A percentile compares a stretch with the other conserved stretches of the same genome.
Evolutionary conservation across 345 rosid species (phyloP).

Genomic region (Boechera retrofracta): DNA sequence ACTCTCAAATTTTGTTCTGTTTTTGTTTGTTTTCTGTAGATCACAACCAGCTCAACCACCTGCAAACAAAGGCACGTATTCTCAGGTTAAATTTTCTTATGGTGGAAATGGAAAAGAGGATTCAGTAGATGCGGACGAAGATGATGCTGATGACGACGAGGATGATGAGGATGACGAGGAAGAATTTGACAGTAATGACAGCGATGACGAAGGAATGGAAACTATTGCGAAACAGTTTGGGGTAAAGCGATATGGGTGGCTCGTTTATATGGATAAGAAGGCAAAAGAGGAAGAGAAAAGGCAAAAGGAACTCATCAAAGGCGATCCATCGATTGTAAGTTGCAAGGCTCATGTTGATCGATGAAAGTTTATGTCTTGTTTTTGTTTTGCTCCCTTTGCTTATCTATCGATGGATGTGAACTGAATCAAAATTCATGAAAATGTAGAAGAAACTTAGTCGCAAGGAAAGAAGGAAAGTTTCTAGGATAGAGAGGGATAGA

Average conservation of each 20-base stretch:
- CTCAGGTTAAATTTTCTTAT: constrained; percentile 95
- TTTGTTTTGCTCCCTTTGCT: constrained; percentile 17
- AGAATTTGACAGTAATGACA: constrained; percentile 91
- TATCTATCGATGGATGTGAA: constrained; percentile 12
- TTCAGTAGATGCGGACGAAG: constrained; percentile 61
- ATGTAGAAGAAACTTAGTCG: constrained; percentile 92
- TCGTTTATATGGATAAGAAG: constrained; percentile 94
- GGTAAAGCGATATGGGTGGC: constrained; percentile 95
- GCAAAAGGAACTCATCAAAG: constrained; percentile 95
- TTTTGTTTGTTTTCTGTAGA: constrained; percentile 43
- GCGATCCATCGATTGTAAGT: constrained; percentile 98
- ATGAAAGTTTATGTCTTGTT: constrained; percentile 1
- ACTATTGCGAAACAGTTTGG: constrained; percentile 92
- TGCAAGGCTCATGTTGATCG: constrained; percentile 11
- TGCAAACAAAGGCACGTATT: constrained; percentile 80
- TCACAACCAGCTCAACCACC: constrained; percentile 66
- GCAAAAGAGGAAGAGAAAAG: constrained; percentile 92
- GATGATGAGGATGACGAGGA: constrained; percentile 87
- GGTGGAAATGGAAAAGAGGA: constrained; percentile 64
- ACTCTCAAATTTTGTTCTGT: background rate
- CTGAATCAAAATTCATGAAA: constrained; percentile 35
- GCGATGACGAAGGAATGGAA: constrained; percentile 95
- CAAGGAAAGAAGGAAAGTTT: constrained; percentile 96
- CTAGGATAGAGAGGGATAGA: constrained; percentile 91
- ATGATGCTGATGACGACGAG: constrained; percentile 71